phyloP scores from a whole-genome alignment of 2,329 filamentous ascomycete species.

The Sclerotinia minor region DNA sequence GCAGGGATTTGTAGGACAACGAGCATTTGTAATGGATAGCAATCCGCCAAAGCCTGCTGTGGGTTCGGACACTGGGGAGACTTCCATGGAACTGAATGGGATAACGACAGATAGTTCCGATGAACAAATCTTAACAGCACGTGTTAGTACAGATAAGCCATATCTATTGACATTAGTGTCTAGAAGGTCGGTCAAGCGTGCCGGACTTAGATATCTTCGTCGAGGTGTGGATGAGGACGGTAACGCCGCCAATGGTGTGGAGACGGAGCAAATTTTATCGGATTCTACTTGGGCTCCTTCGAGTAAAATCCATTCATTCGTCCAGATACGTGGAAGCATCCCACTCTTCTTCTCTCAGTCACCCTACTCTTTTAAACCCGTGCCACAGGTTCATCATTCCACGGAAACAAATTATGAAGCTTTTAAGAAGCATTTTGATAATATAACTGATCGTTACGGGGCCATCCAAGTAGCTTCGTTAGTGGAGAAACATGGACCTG shows the following conservation, averaged over 20 bases:
- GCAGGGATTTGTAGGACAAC: constrained; percentile 92
- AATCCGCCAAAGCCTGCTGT: constrained; percentile 49
- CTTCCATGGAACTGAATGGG: constrained; percentile 45
- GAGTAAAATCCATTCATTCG: constrained; percentile 73
- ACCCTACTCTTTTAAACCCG: constrained; percentile 88
- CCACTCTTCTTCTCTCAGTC: constrained; percentile 94
- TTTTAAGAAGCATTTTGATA: constrained; percentile 76
- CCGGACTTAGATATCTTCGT: constrained; percentile 85
- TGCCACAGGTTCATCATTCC: constrained; percentile 79
- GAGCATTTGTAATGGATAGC: constrained; percentile 71
- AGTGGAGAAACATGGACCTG: constrained; percentile 84
- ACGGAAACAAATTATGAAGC: constrained; percentile 75
- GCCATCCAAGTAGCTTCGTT: constrained; percentile 76
- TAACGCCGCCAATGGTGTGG: constrained; percentile 83
- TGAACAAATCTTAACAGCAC: constrained; percentile 25
- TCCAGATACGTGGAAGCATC: constrained; percentile 88
- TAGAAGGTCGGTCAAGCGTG: constrained; percentile 80
- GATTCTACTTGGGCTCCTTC: constrained; percentile 62
- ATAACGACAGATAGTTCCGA: constrained; percentile 40
- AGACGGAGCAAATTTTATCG: constrained; percentile 92
- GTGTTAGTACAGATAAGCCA: constrained; percentile 29
- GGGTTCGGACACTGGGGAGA: constrained; percentile 51
- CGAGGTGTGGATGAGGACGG: constrained; percentile 90
- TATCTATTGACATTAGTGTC: constrained; percentile 83
- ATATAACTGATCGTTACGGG: constrained; percentile 69